These are phyloP conservation scores for Rhytidiadelphus loreus DNA, from an alignment of 225 moss, liverwort and hornwort species.

Conservation along the genomic window DNA sequence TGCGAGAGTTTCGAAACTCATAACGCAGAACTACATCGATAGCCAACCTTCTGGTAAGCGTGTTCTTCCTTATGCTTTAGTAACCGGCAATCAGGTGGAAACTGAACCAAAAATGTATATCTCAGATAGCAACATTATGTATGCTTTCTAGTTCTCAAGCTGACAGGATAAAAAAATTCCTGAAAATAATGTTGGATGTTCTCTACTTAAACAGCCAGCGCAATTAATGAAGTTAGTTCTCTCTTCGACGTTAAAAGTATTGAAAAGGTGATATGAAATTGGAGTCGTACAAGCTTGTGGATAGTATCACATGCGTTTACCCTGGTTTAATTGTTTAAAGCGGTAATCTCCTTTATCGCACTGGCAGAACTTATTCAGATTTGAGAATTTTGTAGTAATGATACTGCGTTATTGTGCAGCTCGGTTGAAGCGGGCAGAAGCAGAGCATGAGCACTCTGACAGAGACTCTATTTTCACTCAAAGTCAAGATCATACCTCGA, in stretches of 20 bases:
- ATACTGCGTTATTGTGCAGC: not conserved
- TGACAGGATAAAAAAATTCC: not conserved
- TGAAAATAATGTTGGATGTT: not conserved
- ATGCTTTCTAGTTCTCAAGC: not conserved
- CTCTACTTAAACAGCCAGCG: not conserved
- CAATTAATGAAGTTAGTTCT: not conserved
- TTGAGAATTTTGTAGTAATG: not conserved
- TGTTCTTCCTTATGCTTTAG: not conserved
- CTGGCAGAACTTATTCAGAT: not conserved
- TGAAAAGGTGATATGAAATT: not conserved
- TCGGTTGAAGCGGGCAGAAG: constrained; percentile 32
- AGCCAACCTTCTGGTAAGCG: constrained; percentile 34
- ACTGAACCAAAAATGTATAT: not conserved
- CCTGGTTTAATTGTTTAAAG: not conserved
- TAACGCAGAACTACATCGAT: constrained; percentile 27
- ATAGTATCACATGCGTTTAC: not conserved
- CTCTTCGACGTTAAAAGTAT: not conserved
- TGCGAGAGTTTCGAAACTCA: constrained; percentile 18
- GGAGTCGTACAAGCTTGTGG: not conserved
- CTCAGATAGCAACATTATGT: not conserved
- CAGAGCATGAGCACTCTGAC: constrained; percentile 51
- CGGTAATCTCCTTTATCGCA: not conserved
- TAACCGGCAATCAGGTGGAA: not conserved
- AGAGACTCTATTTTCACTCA: constrained; percentile 46
- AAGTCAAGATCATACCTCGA: constrained; percentile 49